A percentile compares a stretch with the other conserved stretches of the same genome.
phyloP scores from a whole-genome alignment of 176 grass and related monocot genomes.

The Oryza meridionalis region DNA sequence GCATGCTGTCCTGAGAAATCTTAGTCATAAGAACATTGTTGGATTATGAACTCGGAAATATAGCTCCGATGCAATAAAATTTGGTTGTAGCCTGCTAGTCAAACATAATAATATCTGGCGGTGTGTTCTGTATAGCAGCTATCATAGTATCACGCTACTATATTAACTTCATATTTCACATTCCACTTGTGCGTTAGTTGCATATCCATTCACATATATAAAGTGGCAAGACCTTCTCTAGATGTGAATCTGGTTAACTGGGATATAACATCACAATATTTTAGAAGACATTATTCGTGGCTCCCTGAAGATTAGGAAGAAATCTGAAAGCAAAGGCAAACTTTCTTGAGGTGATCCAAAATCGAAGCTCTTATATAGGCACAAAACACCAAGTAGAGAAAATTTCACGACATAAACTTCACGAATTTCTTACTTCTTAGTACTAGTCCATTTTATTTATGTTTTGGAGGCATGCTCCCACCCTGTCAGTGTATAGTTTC shows the following conservation, averaged over 20 bases:
- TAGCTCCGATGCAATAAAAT: constrained; percentile 20
- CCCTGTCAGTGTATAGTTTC: background rate
- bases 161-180: constrained; percentile 4
- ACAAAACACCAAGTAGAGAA: background rate
- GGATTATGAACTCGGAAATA: constrained; percentile 13
- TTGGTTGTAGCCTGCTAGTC: background rate
- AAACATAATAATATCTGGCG: background rate
- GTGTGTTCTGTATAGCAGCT: background rate
- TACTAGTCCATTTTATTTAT: background rate
- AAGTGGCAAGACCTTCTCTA: background rate
- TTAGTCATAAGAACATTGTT: background rate
- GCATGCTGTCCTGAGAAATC: background rate
- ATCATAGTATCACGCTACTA: background rate
- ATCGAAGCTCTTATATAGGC: constrained; percentile 13
- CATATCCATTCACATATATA: background rate
- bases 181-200: background rate
- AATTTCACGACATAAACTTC: constrained; percentile 1
- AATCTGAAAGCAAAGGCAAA: background rate
- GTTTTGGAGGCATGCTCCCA: background rate
- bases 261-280: background rate
- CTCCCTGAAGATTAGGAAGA: background rate
- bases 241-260: constrained; percentile 28
- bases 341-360: background rate
- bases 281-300: background rate
- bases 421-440: background rate